Evolutionary conservation across 495 filamentous ascomycete genomes (phyloP).

Genomic region (Penicillium paradoxum): DNA sequence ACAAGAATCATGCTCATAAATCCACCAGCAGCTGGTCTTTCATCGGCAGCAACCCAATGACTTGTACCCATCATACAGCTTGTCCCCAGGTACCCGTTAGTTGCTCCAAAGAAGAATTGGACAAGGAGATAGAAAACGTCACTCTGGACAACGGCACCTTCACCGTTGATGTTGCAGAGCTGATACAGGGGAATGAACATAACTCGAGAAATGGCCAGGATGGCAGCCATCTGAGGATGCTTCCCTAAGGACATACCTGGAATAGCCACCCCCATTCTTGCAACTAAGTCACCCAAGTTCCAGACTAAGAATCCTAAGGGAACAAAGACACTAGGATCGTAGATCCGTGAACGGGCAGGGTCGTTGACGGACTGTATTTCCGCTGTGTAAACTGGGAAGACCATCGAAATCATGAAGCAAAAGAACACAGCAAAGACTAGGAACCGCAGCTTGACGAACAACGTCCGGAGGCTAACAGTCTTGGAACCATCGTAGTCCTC

Average conservation of each 20-base stretch:
- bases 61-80: constrained; percentile 87
- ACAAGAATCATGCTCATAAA: constrained; percentile 93
- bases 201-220: constrained; percentile 55
- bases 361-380: constrained; percentile 68
- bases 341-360: constrained; percentile 50
- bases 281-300: constrained; percentile 83
- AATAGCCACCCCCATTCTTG: constrained; percentile 64
- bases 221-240: constrained; percentile 59
- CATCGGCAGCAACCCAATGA: constrained; percentile 69
- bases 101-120: constrained; percentile 75
- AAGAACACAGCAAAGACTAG: constrained; percentile 65
- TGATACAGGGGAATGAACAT: constrained; percentile 80
- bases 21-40: constrained; percentile 82
- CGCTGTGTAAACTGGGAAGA: constrained; percentile 88
- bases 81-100: constrained; percentile 80
- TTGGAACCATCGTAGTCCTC: constrained; percentile 28
- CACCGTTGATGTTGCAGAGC: constrained; percentile 76
- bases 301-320: constrained; percentile 88
- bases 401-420: constrained; percentile 82
- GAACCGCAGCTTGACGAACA: constrained; percentile 72
- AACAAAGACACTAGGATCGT: constrained; percentile 72
- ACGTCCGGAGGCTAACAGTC: constrained; percentile 56
- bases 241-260: constrained; percentile 56
- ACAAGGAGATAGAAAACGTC: constrained; percentile 88
- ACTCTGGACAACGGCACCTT: constrained; percentile 62